phyloP scores from a whole-genome alignment of 225 moss, liverwort and hornwort species.

The Physcomitrellopsis africana region DNA sequence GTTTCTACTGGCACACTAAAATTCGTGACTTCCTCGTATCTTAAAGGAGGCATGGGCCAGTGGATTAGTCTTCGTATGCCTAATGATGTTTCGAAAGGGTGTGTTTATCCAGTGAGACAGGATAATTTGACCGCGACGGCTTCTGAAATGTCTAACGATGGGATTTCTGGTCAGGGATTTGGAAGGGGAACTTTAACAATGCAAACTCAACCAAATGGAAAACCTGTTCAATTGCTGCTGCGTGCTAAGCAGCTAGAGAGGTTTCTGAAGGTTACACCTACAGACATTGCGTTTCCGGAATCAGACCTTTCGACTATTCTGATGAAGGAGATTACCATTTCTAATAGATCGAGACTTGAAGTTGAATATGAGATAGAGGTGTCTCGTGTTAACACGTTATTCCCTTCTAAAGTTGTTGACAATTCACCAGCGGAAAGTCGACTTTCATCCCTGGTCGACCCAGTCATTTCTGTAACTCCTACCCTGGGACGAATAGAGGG shows the following conservation, averaged over 20 bases:
- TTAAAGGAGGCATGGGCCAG: constrained; percentile 65
- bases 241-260: constrained; percentile 65
- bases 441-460: constrained; percentile 39
- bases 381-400: constrained; percentile 20
- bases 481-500: constrained; percentile 63
- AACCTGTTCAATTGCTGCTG: constrained; percentile 60
- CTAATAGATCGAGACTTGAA: constrained; percentile 58
- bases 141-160: constrained; percentile 26
- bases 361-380: constrained; percentile 54
- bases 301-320: constrained; percentile 72
- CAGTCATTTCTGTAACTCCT: constrained; percentile 66
- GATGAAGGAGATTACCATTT: constrained; percentile 66
- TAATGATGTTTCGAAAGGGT: constrained; percentile 47
- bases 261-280: constrained; percentile 65
- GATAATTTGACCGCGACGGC: constrained; percentile 24
- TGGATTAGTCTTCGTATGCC: constrained; percentile 68
- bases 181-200: constrained; percentile 70
- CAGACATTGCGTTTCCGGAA: constrained; percentile 69
- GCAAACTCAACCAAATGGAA: constrained; percentile 71
- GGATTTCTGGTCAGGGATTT: constrained; percentile 34
- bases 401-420: background rate
- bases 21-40: constrained; percentile 56
- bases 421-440: constrained; percentile 30
- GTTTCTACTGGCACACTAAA: constrained; percentile 31
- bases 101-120: constrained; percentile 12